phyloP scores from a whole-genome alignment of 768 basidiomycete genomes.

The Pleurotus ostreatus region DNA sequence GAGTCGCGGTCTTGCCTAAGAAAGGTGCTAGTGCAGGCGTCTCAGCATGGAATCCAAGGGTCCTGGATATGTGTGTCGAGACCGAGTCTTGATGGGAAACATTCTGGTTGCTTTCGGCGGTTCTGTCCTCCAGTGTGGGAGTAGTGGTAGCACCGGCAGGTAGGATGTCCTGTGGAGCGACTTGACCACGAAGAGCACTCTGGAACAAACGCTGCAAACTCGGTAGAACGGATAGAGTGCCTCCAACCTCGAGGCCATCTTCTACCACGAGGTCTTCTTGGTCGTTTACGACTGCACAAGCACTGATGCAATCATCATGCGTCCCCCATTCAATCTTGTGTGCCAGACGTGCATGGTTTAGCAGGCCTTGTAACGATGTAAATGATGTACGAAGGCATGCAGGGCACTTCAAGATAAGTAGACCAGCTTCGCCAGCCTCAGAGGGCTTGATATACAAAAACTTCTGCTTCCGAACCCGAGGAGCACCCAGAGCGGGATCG shows the following conservation, averaged over 20 bases:
- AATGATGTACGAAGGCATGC: constrained; percentile 40
- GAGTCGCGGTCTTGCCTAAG: constrained; percentile 37
- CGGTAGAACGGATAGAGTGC: constrained; percentile 37
- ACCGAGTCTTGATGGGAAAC: not conserved
- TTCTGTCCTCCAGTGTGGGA: not conserved
- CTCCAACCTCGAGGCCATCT: constrained; percentile 41
- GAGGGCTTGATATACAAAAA: constrained; percentile 38
- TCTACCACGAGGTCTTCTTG: constrained; percentile 10
- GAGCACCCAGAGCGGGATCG: constrained; percentile 19
- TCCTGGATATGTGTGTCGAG: constrained; percentile 29
- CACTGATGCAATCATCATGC: constrained; percentile 51
- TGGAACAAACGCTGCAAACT: constrained; percentile 46
- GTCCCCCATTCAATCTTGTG: constrained; percentile 50
- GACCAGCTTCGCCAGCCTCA: constrained; percentile 17
- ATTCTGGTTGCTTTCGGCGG: not conserved
- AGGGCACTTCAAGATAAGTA: constrained; percentile 39
- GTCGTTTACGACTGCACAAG: constrained; percentile 39
- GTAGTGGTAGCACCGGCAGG: not conserved
- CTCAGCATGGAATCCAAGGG: constrained; percentile 46
- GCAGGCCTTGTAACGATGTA: constrained; percentile 47
- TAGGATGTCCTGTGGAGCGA: not conserved
- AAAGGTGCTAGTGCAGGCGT: constrained; percentile 47
- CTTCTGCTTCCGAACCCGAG: constrained; percentile 16
- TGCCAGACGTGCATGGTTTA: constrained; percentile 49
- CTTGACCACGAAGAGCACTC: constrained; percentile 35